Base-by-base conservation (phyloP, 2,329 filamentous ascomycete genomes). In the Colletotrichum tofieldiae region DNA sequence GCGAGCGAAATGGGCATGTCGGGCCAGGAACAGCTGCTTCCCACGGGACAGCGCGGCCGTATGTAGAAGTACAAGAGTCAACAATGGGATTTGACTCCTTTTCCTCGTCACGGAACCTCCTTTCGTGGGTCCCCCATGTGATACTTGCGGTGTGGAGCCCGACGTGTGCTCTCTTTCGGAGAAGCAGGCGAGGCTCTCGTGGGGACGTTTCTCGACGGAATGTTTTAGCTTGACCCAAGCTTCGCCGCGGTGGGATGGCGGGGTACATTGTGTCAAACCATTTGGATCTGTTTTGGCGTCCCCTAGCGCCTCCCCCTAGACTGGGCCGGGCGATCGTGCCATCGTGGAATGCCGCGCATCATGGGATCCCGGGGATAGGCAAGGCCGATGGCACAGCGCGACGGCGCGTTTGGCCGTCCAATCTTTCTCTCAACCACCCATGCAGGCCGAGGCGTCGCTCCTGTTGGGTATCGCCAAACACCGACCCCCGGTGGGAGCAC, bases 31-130 rank as follows among this genome's bases (percentile, higher is more conserved):
- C 47, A 72, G 69, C 65, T 68, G 52, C 43, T 43, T 69, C 69
- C 65, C 4, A 55, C 41, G 58, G 69, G 60, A 72, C 52, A 64
- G 65, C 69, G 52, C 60, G 69, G 65, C 69, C 45, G 59, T 72
- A 49, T 72, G 69, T 72, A 72, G 69, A 72, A 64, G 37, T 60
- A 69, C 54, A 20, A 54, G 51, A 72, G 58, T 64, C 69, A 69
- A 63, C 54, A 59, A 68, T 69, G 52, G 49, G 45, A 60, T 35
- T 23, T 69, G 69, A 54, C 69, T 69, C 65, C 26, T 43, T 47
- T 63, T 63, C 47, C 54, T 63, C 35, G 39, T 54, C 43, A 37
- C 52, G 47, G 32, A 35, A 6, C 23, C 20, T 5, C 20, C 5
- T 9, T 23, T 55, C 6, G 26, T 11, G 45, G 11, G 35, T 11